Evolutionary conservation across 1,284 basidiomycete species (phyloP).

Genomic region (Ustilago crameri): DNA sequence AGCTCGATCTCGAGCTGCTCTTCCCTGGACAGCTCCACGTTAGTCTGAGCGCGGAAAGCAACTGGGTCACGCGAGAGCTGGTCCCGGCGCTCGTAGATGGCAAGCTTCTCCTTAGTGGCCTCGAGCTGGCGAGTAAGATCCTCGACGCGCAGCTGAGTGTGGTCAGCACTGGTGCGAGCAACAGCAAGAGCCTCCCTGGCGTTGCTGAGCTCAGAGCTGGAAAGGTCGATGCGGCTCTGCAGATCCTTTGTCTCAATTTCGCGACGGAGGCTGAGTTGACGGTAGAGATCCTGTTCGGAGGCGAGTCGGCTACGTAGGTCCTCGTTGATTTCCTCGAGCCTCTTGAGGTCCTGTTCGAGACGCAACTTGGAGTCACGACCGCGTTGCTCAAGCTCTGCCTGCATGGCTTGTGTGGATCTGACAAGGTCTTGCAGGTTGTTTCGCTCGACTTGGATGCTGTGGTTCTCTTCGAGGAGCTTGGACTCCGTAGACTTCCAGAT

Average conservation of each 20-base stretch:
- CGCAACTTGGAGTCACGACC: conserved; percentile 81
- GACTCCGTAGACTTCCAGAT: conserved; percentile 48
- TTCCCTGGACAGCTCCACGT: conserved; percentile 73
- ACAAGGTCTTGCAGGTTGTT: conserved; percentile 86
- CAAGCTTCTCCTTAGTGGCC: conserved; percentile 82
- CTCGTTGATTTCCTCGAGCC: conserved; percentile 74
- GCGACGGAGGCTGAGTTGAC: conserved; percentile 78
- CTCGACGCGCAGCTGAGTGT: conserved; percentile 80
- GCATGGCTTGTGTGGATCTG: conserved; percentile 87
- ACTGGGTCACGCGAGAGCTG: conserved; percentile 44
- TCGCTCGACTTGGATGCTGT: conserved; percentile 80
- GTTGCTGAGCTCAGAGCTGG: conserved; percentile 77
- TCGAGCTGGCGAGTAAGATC: conserved; percentile 79
- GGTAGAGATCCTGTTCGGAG: conserved; percentile 81
- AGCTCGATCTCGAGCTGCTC: conserved; percentile 85
- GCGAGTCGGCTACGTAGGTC: conserved; percentile 80
- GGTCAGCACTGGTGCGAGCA: conserved; percentile 82
- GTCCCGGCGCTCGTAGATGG: conserved; percentile 81
- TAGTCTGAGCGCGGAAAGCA: conserved; percentile 33
- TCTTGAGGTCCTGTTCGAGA: conserved; percentile 81
- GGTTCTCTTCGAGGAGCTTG: conserved; percentile 82
- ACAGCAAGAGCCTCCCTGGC: conserved; percentile 79
- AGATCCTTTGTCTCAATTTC: conserved; percentile 83
- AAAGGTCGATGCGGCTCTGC: conserved; percentile 78
- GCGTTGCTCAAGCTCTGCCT: conserved; percentile 83